Percentiles rank a stretch among this genome's conserved stretches.
phyloP scores from a whole-genome alignment of 768 basidiomycete genomes.

The Mycena capillaripes region DNA sequence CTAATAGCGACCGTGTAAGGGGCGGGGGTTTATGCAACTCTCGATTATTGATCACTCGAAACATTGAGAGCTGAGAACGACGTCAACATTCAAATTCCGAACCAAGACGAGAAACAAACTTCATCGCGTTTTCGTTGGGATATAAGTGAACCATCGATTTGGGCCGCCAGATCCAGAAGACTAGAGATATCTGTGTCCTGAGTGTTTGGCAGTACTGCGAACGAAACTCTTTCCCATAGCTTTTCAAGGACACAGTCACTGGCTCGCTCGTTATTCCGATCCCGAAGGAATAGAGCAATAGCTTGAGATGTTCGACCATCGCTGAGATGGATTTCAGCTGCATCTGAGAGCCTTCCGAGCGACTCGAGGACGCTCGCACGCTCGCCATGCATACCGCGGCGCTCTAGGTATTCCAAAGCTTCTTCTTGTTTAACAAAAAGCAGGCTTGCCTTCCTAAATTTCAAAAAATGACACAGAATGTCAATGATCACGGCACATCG shows the following conservation, averaged over 20 bases:
- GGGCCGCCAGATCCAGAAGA: conserved; percentile 44
- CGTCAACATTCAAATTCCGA: not conserved
- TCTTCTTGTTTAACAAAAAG: conserved; percentile 68
- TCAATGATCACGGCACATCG: not conserved
- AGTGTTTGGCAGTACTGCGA: conserved; percentile 46
- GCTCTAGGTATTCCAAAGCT: conserved; percentile 68
- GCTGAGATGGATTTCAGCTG: conserved; percentile 63
- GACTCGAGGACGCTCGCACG: conserved; percentile 59
- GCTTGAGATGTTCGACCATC: conserved; percentile 65
- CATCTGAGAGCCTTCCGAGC: conserved; percentile 58
- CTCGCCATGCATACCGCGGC: conserved; percentile 64
- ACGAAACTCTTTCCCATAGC: conserved; percentile 62
- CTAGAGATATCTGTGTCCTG: conserved; percentile 23
- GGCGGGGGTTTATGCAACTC: conserved; percentile 44
- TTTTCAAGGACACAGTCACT: conserved; percentile 55
- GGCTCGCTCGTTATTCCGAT: conserved; percentile 49
- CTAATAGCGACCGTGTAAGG: conserved; percentile 46
- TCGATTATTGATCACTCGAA: conserved; percentile 45
- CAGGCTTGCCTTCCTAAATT: conserved; percentile 59
- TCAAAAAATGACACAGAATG: conserved; percentile 7
- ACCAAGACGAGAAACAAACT: conserved; percentile 19
- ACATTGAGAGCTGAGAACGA: conserved; percentile 43
- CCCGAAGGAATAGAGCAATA: conserved; percentile 58
- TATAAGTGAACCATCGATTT: conserved; percentile 29
- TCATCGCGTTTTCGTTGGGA: conserved; percentile 24